Evolutionary conservation across 2,329 filamentous ascomycete genomes (phyloP).

Genomic region (Alternaria consortialis): DNA sequence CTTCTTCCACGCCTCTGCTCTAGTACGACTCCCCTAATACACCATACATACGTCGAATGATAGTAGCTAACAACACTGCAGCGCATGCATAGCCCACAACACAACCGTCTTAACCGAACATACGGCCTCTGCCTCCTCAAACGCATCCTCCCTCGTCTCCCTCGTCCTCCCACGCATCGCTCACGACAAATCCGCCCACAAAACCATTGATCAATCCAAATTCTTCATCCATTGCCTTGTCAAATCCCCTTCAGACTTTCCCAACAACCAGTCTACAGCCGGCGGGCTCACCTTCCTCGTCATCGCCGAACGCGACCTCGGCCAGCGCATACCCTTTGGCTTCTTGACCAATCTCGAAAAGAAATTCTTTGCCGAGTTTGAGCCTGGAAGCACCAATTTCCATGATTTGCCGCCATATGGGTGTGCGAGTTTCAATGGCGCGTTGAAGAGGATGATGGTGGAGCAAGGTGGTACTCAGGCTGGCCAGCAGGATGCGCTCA

Average conservation of each 20-base stretch:
- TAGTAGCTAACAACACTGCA: constrained; percentile 51
- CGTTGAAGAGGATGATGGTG: constrained; percentile 79
- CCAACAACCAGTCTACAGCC: constrained; percentile 63
- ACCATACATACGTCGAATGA: neutral
- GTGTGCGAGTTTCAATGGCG: constrained; percentile 83
- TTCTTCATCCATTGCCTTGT: constrained; percentile 97
- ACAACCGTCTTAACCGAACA: constrained; percentile 94
- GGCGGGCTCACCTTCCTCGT: constrained; percentile 92
- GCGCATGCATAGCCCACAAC: constrained; percentile 92
- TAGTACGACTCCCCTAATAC: constrained; percentile 39
- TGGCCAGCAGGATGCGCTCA: constrained; percentile 77
- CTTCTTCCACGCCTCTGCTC: constrained; percentile 50
- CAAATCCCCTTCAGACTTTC: constrained; percentile 76
- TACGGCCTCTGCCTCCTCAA: constrained; percentile 82
- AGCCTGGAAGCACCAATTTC: constrained; percentile 74
- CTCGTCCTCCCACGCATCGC: constrained; percentile 95
- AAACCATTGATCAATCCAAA: constrained; percentile 91
- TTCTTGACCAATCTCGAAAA: constrained; percentile 91
- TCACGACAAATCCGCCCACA: constrained; percentile 81
- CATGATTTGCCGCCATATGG: constrained; percentile 85
- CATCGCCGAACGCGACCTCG: constrained; percentile 80
- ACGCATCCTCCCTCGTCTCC: constrained; percentile 86
- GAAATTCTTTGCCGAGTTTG: constrained; percentile 79
- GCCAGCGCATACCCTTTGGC: constrained; percentile 89
- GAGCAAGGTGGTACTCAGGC: constrained; percentile 82